Evolutionary conservation across 2,329 filamentous ascomycete genomes (phyloP).

Genomic region (Cephalotrichum gorgonifer): DNA sequence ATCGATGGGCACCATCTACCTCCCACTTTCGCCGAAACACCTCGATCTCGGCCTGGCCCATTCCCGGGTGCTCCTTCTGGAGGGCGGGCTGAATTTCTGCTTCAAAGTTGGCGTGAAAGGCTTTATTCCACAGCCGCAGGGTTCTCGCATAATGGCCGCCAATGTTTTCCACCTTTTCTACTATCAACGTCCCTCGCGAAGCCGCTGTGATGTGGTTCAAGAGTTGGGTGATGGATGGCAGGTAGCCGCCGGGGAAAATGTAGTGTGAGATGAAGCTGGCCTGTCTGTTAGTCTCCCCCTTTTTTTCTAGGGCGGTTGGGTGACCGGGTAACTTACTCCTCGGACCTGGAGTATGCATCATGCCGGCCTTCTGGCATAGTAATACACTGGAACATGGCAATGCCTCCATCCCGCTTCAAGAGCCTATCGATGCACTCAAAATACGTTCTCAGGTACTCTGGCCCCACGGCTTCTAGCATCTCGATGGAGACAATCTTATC

Average conservation of each 20-base stretch:
- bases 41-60: conserved; percentile 52
- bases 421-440: conserved; percentile 54
- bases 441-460: conserved; percentile 56
- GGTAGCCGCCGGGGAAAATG: conserved; percentile 69
- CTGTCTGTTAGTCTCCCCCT: conserved; percentile 4
- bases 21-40: conserved; percentile 65
- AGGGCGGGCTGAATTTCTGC: conserved; percentile 49
- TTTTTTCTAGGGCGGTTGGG: neutral
- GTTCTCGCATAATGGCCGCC: conserved; percentile 65
- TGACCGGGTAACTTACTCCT: conserved; percentile 38
- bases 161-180: conserved; percentile 61
- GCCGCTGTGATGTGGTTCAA: conserved; percentile 49
- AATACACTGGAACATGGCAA: conserved; percentile 67
- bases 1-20: conserved; percentile 25
- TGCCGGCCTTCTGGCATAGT: conserved; percentile 64
- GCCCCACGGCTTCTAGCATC: conserved; percentile 67
- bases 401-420: conserved; percentile 54
- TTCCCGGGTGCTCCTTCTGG: conserved; percentile 42
- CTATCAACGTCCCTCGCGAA: conserved; percentile 50
- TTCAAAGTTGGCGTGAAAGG: conserved; percentile 54
- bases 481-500: conserved; percentile 69
- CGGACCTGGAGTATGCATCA: conserved; percentile 52
- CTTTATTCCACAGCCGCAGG: conserved; percentile 56
- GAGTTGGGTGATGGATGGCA: conserved; percentile 48
- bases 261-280: conserved; percentile 60